Base-by-base conservation (phyloP, 495 filamentous ascomycete species). In the Penicillium egyptiacum region DNA sequence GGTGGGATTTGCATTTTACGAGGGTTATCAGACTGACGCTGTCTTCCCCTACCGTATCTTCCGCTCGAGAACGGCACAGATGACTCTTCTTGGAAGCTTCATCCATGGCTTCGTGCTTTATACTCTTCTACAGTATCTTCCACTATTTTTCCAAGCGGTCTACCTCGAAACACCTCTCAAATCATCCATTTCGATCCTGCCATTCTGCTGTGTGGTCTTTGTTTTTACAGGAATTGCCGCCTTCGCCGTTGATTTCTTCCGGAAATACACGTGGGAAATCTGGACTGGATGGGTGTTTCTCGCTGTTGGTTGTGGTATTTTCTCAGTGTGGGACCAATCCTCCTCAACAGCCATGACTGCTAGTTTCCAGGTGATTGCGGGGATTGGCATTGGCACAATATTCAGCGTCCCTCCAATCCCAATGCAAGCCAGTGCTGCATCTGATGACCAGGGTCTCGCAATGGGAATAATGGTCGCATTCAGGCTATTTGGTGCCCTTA, bases 131-230 rank as follows among this genome's bases (percentile, higher is more conserved):
- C 79, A 75, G 61, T 81, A 75, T 50, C 44, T 81, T 0, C 77
- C 80, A 1, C 55, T 81, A 10, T 80, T 78, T 54, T 81, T 79
- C 61, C 74, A 80, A 55, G 64, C 62, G 0, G 74, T 75, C 0
- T 64, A 60, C 4, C 45, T 60, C 11, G 47, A 60, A 1, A 64
- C 70, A 1, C 67, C 71, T 0, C 26, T 60, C 6, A 52, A 60
- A 14, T 67, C 77, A 0, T 76, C 75, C 4, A 61, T 79, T 1
- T 66, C 8, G 10, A 11, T 30, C 9, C 2, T 30, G 2, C 28
- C 28, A 30, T 30, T 11, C 28, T 30, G 28, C 28, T 30, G 28
- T 30, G 28, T 30, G 8, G 8, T 11, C 1, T 30, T 30, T 11
- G 9, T 30, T 11, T 30, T 30, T 30, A 30, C 9, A 10, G 28